Base-by-base conservation (phyloP, 2,329 filamentous ascomycete genomes). In the Colletotrichum gigasporum region DNA sequence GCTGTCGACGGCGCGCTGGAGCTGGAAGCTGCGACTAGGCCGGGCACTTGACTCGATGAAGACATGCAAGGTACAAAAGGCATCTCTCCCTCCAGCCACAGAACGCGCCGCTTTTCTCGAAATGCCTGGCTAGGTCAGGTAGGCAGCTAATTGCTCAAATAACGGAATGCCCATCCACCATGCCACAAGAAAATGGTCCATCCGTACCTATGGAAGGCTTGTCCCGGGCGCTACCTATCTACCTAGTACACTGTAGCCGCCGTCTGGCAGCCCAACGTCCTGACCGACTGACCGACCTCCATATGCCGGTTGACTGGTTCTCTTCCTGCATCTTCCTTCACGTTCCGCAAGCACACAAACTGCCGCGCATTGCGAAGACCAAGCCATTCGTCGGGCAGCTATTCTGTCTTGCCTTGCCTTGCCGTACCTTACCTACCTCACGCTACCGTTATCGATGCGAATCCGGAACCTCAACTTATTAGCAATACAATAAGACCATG, bases 11-110 rank as follows among this genome's bases (percentile, higher is more conserved):
- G n/a, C n/a, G n/a, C n/a, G n/a, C n/a, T n/a, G 11, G 18, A 5
- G 28, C 14, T 10, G 7, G n/a, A 47, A 56, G 41, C 41, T 32
- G 44, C 16, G 24, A 48, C n/a, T 35, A 16, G 42, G 39, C 48
- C 24, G 18, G 37, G 44, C 35, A 39, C 52, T 56, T 47, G 51
- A 32, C 50, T 61, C 52, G 45, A 30, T 39, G n/a, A 16, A 7
- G 35, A 8, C 35, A n/a, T 16, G n/a, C 16, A n/a, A 11, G 12
- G 14, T 37, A 37, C 5, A 37, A 37, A 14, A 16, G n/a, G n/a
- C n/a, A n/a, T n/a, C n/a, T n/a, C n/a, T n/a, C n/a, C n/a, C n/a
- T n/a, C n/a, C 18, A 16, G 5, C 35, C 8, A 16, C 6, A 16
- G n/a, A n/a, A n/a, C n/a, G n/a, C n/a, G n/a, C n/a, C n/a, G n/a